Percentiles rank a stretch among this genome's conserved stretches.
Conservation (phyloP, 2,329 filamentous ascomycete species). For the Cladosporium sp. region DNA sequence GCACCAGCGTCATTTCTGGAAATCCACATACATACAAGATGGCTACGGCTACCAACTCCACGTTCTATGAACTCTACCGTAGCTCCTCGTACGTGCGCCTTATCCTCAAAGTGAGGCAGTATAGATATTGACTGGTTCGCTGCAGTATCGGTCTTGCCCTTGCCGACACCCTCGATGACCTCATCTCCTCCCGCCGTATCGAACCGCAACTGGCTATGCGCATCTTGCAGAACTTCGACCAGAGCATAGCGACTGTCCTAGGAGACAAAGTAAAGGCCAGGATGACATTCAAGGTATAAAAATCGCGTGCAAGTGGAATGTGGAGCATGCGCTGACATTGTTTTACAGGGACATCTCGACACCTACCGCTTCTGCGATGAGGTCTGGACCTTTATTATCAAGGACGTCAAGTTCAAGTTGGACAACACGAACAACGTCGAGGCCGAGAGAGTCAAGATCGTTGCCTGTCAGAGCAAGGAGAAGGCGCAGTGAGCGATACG, state of each 20-base stretch:
- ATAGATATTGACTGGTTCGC: neutral
- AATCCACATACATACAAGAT: neutral
- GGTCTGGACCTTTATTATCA: constrained; percentile 99
- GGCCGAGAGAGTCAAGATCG: constrained; percentile 97
- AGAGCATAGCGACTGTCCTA: constrained; percentile 85
- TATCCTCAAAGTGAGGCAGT: neutral
- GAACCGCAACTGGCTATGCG: constrained; percentile 99
- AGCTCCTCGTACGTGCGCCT: constrained; percentile 80
- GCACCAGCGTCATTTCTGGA: neutral
- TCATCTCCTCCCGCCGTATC: constrained; percentile 92
- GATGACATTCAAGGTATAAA: constrained; percentile 84
- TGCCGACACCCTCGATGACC: constrained; percentile 93
- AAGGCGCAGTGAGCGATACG: constrained; percentile 36
- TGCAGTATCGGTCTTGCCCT: constrained; percentile 84
- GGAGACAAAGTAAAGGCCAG: constrained; percentile 90
- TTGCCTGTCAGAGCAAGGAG: constrained; percentile 89
- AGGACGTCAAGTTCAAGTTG: constrained; percentile 98
- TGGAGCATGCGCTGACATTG: neutral
- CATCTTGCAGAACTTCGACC: constrained; percentile 93
- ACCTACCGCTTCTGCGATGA: constrained; percentile 99
- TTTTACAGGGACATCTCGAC: constrained; percentile 80
- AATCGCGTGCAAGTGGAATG: constrained; percentile 17
- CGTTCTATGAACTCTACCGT: constrained; percentile 93
- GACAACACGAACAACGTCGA: constrained; percentile 61
- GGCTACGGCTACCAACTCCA: constrained; percentile 33